Evolutionary conservation across 2,329 filamentous ascomycete genomes (phyloP).

Genomic region (Cyphellophora attinorum): DNA sequence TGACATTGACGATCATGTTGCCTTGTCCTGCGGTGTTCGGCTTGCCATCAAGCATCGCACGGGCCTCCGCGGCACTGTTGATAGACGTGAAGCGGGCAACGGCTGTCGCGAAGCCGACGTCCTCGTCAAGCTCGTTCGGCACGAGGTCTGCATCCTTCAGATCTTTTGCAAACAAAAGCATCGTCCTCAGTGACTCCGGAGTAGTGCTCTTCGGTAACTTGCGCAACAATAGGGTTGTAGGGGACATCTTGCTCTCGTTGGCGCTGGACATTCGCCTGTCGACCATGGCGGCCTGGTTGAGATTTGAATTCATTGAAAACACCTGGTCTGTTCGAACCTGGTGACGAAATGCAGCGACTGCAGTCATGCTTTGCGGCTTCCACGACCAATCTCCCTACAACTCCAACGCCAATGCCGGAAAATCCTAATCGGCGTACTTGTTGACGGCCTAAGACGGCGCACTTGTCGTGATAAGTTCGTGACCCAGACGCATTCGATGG

Average conservation of each 20-base stretch:
- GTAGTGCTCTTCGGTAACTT: constrained; percentile 51
- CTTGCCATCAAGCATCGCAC: constrained; percentile 51
- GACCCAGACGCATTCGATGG: too few relatives aligned
- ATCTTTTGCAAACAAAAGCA: constrained; percentile 57
- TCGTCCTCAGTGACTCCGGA: constrained; percentile 49
- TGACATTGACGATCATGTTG: constrained; percentile 46
- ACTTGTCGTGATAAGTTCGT: too few relatives aligned
- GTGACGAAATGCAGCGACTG: background rate
- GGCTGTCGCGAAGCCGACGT: constrained; percentile 47
- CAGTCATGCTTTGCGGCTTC: constrained; percentile 1
- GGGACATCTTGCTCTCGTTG: constrained; percentile 12
- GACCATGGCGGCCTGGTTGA: background rate
- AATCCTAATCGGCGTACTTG: too few relatives aligned
- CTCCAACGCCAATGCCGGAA: too few relatives aligned
- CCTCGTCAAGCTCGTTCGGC: constrained; percentile 43
- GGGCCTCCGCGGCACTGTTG: constrained; percentile 50
- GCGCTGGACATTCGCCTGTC: constrained; percentile 18
- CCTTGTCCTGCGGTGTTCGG: constrained; percentile 52
- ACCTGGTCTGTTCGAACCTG: background rate
- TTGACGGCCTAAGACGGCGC: too few relatives aligned
- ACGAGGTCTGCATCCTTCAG: constrained; percentile 51
- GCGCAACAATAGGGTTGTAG: constrained; percentile 44
- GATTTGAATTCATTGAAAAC: background rate
- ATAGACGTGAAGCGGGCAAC: constrained; percentile 49
- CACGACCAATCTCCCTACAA: too few relatives aligned